Percentiles rank a stretch among this genome's conserved stretches.
These are phyloP conservation scores for Monilinia fructigena DNA, from an alignment of 2,329 filamentous ascomycete genomes.

Conservation along the genomic window DNA sequence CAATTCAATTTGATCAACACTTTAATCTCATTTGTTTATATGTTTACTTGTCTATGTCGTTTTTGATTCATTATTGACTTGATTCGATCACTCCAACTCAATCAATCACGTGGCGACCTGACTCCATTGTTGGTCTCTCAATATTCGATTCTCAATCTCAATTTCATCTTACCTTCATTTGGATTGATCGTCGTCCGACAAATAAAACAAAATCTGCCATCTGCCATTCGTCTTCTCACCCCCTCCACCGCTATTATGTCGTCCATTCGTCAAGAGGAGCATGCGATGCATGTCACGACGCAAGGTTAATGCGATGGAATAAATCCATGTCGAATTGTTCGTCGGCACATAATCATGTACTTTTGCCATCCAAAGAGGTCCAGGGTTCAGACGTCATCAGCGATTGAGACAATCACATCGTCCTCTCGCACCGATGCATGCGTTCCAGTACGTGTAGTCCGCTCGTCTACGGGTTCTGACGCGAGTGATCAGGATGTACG, in stretches of 20 bases:
- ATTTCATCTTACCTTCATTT: neutral
- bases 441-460: too few relatives aligned
- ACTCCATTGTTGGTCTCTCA: too few relatives aligned
- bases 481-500: too few relatives aligned
- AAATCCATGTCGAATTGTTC: conserved; percentile 71
- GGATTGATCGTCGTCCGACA: conserved; percentile 1
- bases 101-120: too few relatives aligned
- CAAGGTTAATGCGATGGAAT: conserved; percentile 71
- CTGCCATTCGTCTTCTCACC: neutral
- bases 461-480: too few relatives aligned
- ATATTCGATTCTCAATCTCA: neutral
- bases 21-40: too few relatives aligned
- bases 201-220: neutral
- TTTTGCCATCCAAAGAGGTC: conserved; percentile 71
- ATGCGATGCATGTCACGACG: conserved; percentile 71
- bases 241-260: conserved; percentile 24
- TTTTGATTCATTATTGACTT: too few relatives aligned
- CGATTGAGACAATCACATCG: conserved; percentile 64
- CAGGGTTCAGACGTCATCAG: conserved; percentile 71
- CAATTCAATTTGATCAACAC: too few relatives aligned
- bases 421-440: too few relatives aligned
- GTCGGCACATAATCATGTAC: conserved; percentile 66
- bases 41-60: too few relatives aligned
- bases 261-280: conserved; percentile 53
- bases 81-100: too few relatives aligned